Conservation (phyloP, 2,329 filamentous ascomycete species). For the Verticillium alfalfae region DNA sequence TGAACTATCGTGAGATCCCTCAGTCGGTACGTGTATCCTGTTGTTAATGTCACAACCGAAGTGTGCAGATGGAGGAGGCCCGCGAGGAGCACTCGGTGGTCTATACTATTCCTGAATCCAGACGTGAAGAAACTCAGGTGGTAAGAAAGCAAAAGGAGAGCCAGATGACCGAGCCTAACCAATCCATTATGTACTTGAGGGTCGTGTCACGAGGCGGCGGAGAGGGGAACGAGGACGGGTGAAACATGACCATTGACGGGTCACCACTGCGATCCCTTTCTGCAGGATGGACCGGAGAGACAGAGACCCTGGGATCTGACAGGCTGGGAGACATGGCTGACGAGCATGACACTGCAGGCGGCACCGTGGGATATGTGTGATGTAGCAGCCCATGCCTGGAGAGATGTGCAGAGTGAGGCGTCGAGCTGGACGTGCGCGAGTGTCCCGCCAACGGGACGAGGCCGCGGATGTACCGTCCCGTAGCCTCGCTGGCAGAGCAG, state of each 20-base stretch:
- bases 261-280: neutral
- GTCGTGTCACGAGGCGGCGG: neutral
- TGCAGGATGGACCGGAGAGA: neutral
- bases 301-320: neutral
- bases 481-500: neutral
- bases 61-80: neutral
- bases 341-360: neutral
- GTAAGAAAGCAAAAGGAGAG: neutral
- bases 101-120: neutral
- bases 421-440: neutral
- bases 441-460: neutral
- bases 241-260: neutral
- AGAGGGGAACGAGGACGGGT: neutral
- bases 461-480: neutral
- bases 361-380: neutral
- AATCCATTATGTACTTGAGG: neutral
- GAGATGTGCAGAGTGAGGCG: neutral
- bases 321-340: neutral
- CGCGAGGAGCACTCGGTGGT: neutral
- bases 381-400: neutral
- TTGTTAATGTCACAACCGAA: neutral
- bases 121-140: neutral
- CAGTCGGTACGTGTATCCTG: neutral
- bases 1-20: neutral
- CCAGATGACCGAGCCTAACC: neutral